Base-by-base conservation (phyloP, 148 eudicot genomes). In the Rheum nobile region DNA sequence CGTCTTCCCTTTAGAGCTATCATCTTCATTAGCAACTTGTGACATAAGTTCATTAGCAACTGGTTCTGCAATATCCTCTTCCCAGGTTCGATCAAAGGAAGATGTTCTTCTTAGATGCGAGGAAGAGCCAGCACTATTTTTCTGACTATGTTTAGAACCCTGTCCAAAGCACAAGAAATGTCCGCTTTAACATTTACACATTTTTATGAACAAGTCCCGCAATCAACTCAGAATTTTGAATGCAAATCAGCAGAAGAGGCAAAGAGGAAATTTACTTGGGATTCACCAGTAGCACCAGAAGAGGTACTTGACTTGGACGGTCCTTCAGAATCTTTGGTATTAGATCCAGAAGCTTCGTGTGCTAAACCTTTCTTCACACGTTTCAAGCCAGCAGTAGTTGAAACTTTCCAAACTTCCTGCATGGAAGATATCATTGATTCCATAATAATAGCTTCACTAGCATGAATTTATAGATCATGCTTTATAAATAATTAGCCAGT, bases 361-460 rank as follows among this genome's bases (percentile, higher is more conserved):
- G 84, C 76, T 71, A 88, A 72, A 47, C 90, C 93, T 78, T 95
- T 95, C 80, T 90, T 91, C 71, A 82, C 90, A 31, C 96, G 90
- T 79, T 87, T 91, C 54, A 84, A 80, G 79, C 97, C 97, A 83
- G 97, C 91, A 78, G 97, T 95, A 46, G 98, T 95, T 44, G 97
- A 91, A 84, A 85, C 96, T 82, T 91, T 95, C 98, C 98, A 95
- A 47, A 88, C 96, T 80, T 95, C 93, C 98, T 95, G 85, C 57
- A 72, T 48, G 38, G 37, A 41, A 69, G 12, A 59, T 31, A 35
- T 21, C 14, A 73, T n/a, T 12, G 14, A 74, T 35, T 10, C 6
- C 38, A 72, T 24, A 31, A 29, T 47, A 35, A 19, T 29, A 48
- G 63, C 26, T 47, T 63, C 67, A 72, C 35, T 29, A 48, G 63